Evolutionary conservation across 1,284 basidiomycete genomes (phyloP), one percentile per base, ranked within the genome.

Genomic region (Ceratobasidium sp.): DNA sequence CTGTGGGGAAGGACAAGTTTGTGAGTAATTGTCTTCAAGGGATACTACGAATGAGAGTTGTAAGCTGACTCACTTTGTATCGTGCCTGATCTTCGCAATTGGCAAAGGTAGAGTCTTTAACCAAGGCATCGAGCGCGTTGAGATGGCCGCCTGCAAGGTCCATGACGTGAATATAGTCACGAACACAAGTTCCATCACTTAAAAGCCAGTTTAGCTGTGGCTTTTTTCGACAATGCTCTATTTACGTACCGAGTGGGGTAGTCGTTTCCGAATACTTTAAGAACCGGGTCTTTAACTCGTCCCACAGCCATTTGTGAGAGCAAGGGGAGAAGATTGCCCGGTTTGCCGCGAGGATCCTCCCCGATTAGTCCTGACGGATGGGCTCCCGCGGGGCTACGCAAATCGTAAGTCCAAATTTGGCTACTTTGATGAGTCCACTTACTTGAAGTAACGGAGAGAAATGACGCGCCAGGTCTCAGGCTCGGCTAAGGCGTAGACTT

Each of bases 211-310:
- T 51, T 59, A 47, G 48, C 48, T 15, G 36, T 11, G 11, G 36
- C n/a, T 3, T 11, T 17, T 66, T 50, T 22, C 47, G 11, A 45
- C 31, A 50, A 8, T 14, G 0, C 3, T 1, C 15, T 19, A 63
- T 41, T 11, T 14, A 83, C 92, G 80, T 79, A 94, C 93, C 89
- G 90, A 1, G 97, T 99, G 33, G 97, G 96, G 84, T 98, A 99
- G 84, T 99, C 96, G 82, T 98, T 95, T 63, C 98, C 98, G 81
- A 99, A 99, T 15, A 99, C 94, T 82, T 96, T 93, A 74, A 99
- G 86, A 7, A 89, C 90, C 9, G 89, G 85, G 75, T 93, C 90
- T 78, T 92, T 90, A 80, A 97, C 90, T 77, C 96, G 91, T 54
- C 98, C 98, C 69, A 96, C 86, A 1, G 98, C 97, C 89, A 99